Evolutionary conservation across 345 rosid species (phyloP), one percentile per base, ranked within the genome.

Genomic region (Eucalyptus erythrocorys): DNA sequence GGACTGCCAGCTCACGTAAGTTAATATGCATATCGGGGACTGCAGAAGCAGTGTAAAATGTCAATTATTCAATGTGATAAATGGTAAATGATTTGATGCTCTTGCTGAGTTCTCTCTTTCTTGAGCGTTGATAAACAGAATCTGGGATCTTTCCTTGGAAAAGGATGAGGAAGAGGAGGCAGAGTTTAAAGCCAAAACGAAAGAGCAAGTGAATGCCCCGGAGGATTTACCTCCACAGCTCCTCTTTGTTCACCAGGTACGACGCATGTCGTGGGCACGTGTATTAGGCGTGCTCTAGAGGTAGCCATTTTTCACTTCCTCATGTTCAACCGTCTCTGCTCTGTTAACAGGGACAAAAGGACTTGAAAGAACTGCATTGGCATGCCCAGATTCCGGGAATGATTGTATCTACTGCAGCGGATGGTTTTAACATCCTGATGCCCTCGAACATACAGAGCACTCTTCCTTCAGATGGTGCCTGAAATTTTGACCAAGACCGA

Each of bases 311-410:
- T 76, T 76, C 47, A 1, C 37, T 76, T 37, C 14, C 27, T 76
- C 47, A 11, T 76, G 45, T 47, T 76, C 82, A 76, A 37, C 86
- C 30, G 30, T 30, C 42, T 26, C 11, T 64, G 26, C 30, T 49
- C 48, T 85, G 13, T 32, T 66, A 27, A 90, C 96, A 96, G 99
- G 99, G 99, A 30, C 99, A 98, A 87, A 95, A 95, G 45, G 97
- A 98, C 92, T 92, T 95, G 95, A 98, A 97, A 93, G 99, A 98
- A 91, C 95, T 97, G 89, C 99, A 97, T 76, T 98, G 99, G 99
- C 99, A 98, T 84, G 64, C 92, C 87, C 99, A 97, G 93, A 94
- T 98, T 88, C 99, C 99, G 0, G 99, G 98, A 87, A 98, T 97
- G 99, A 55, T 97, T 6, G 96, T 97, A 79, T 94, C 98, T 16